phyloP scores from a whole-genome alignment of 1,284 basidiomycete species.

The Ganoderma lucidum region DNA sequence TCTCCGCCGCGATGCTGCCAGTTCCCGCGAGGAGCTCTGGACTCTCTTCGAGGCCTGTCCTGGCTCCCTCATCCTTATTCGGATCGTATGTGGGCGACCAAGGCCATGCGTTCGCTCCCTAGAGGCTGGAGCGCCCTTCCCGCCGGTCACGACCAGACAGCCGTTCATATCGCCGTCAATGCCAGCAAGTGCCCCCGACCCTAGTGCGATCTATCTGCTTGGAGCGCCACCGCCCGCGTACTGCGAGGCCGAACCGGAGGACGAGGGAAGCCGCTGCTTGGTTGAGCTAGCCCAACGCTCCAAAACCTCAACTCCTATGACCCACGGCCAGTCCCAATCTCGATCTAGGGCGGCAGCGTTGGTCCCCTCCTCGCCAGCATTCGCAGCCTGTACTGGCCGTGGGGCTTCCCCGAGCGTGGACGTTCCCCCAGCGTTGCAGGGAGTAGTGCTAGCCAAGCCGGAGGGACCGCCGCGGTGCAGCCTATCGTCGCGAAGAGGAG shows the following conservation, averaged over 20 bases:
- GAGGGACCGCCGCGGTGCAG: background rate
- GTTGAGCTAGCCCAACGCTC: background rate
- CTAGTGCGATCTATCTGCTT: background rate
- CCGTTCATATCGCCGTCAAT: background rate
- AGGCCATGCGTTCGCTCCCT: background rate
- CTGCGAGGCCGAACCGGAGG: background rate
- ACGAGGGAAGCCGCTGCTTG: background rate
- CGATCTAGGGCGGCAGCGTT: background rate
- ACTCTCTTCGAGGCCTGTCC: background rate
- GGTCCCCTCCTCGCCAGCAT: too few species aligned
- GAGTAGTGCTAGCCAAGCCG: background rate
- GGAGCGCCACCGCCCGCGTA: background rate
- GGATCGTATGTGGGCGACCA: background rate
- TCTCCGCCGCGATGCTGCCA: background rate
- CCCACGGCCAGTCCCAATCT: background rate
- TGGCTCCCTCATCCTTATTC: background rate
- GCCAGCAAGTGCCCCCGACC: background rate
- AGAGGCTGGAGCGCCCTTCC: background rate
- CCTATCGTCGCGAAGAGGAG: background rate
- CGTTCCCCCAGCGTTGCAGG: background rate
- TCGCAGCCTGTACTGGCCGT: background rate
- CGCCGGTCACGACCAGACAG: background rate
- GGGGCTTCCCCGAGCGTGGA: too few species aligned
- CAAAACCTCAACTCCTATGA: background rate
- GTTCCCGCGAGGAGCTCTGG: background rate